Evolutionary conservation across 805 yeast species (phyloP).

Genomic region (Schizosaccharomyces cryophilus): DNA sequence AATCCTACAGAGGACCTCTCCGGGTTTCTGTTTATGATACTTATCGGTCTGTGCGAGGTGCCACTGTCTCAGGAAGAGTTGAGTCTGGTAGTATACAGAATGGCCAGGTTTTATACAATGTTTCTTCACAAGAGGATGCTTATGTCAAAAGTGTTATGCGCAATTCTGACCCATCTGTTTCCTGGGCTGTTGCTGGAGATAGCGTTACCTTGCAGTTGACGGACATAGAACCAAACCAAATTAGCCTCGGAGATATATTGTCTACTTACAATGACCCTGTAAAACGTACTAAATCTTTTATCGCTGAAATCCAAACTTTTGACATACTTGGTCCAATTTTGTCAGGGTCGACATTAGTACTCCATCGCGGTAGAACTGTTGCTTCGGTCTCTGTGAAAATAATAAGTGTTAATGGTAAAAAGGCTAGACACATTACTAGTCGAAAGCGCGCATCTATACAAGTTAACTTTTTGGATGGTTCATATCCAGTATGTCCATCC

Average conservation of each 20-base stretch:
- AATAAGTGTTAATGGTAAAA: conserved; percentile 17
- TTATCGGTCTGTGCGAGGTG: conserved; percentile 21
- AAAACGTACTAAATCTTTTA: conserved; percentile 23
- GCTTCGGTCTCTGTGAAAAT: conserved; percentile 41
- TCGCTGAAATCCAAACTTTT: conserved; percentile 38
- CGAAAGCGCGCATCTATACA: conserved; percentile 21
- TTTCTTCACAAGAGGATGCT: conserved; percentile 22
- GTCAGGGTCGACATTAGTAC: conserved; percentile 53
- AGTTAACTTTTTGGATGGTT: conserved; percentile 23
- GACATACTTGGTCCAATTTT: conserved; percentile 47
- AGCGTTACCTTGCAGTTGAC: conserved; percentile 24
- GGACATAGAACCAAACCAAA: conserved; percentile 10
- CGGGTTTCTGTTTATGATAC: conserved; percentile 42
- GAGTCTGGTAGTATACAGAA: conserved; percentile 43
- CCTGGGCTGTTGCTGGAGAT: conserved; percentile 30
- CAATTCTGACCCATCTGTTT: conserved; percentile 11
- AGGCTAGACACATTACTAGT: conserved; percentile 35
- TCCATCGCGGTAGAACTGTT: conserved; percentile 53
- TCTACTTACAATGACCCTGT: conserved; percentile 25
- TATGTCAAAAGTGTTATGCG: conserved; percentile 10
- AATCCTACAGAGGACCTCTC: conserved; percentile 19
- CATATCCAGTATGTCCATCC: conserved; percentile 29
- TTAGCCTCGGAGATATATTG: conserved; percentile 41
- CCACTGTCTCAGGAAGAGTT: conserved; percentile 38
- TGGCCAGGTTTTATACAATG: conserved; percentile 37